Conservation (phyloP, 1,284 basidiomycete genomes). For the Agaricales sp. region DNA sequence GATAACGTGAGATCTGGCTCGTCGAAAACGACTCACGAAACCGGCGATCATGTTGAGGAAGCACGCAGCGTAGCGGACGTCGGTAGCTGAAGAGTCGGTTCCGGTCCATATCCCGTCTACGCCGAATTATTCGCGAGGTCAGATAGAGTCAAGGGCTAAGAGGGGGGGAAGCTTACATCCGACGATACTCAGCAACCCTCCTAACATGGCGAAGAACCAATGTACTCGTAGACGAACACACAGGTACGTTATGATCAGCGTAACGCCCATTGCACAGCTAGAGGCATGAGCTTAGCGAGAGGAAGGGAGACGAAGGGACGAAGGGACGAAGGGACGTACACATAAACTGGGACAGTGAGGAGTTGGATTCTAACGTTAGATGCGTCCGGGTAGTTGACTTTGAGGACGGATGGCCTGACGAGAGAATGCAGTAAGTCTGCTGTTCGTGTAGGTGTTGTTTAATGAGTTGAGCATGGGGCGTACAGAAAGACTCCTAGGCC, state of each 20-base stretch:
- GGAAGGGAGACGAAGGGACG: background rate
- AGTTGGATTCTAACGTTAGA: constrained; percentile 8
- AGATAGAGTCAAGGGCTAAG: background rate
- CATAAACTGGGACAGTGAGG: constrained; percentile 6
- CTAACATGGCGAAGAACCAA: constrained; percentile 7
- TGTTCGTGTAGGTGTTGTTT: too few relatives aligned
- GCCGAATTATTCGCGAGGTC: background rate
- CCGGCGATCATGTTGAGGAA: constrained; percentile 9
- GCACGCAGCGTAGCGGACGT: constrained; percentile 10
- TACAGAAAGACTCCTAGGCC: background rate
- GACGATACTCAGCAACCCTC: constrained; percentile 4
- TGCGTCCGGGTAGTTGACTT: constrained; percentile 7
- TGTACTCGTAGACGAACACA: constrained; percentile 8
- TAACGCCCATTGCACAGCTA: constrained; percentile 4
- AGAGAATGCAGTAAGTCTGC: background rate
- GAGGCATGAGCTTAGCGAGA: background rate
- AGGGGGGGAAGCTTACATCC: constrained; percentile 6
- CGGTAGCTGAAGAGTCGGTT: constrained; percentile 2
- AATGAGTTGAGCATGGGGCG: background rate
- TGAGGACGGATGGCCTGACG: constrained; percentile 7
- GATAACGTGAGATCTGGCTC: background rate
- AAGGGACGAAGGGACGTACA: constrained; percentile 2
- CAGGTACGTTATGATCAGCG: constrained; percentile 3
- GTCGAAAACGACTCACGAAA: constrained; percentile 7
- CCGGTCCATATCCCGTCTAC: constrained; percentile 9